Conservation (phyloP, 192 early-diverging fungal genomes). For the Entophlyctis luteolus region DNA sequence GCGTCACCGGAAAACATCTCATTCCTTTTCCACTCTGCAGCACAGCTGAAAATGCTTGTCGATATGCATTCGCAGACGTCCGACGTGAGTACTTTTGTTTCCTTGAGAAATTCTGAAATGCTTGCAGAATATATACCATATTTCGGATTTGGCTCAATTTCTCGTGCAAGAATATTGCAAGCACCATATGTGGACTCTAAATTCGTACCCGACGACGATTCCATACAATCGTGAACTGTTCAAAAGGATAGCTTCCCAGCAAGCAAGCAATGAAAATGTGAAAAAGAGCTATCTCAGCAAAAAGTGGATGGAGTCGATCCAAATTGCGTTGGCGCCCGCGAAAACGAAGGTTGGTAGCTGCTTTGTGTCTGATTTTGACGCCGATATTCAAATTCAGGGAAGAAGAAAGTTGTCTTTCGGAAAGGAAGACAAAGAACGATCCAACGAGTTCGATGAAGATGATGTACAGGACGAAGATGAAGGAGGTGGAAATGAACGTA, state of each 20-base stretch:
- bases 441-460: slow-evolving; percentile 1
- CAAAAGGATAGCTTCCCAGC: slow-evolving; percentile 36
- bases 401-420: slow-evolving; percentile 1
- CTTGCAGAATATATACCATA: slow-evolving; percentile 57
- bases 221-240: slow-evolving; percentile 68
- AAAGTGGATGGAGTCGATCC: slow-evolving; percentile 18
- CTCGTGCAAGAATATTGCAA: slow-evolving; percentile 75
- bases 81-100: slow-evolving; percentile 40
- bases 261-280: slow-evolving; percentile 30
- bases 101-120: slow-evolving; percentile 3
- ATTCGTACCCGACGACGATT: slow-evolving; percentile 70
- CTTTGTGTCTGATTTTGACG: not conserved
- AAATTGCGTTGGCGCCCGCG: not conserved
- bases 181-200: slow-evolving; percentile 71
- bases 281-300: slow-evolving; percentile 36
- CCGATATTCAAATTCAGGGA: not conserved
- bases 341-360: not conserved
- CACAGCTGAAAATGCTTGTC: slow-evolving; percentile 72
- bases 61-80: slow-evolving; percentile 49
- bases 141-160: slow-evolving; percentile 79
- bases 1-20: slow-evolving; percentile 79
- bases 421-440: not conserved
- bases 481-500: slow-evolving; percentile 19
- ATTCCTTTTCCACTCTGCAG: slow-evolving; percentile 69
- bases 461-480: slow-evolving; percentile 7